phyloP scores from a whole-genome alignment of 2,329 filamentous ascomycete genomes.

The Penicillium sp. region DNA sequence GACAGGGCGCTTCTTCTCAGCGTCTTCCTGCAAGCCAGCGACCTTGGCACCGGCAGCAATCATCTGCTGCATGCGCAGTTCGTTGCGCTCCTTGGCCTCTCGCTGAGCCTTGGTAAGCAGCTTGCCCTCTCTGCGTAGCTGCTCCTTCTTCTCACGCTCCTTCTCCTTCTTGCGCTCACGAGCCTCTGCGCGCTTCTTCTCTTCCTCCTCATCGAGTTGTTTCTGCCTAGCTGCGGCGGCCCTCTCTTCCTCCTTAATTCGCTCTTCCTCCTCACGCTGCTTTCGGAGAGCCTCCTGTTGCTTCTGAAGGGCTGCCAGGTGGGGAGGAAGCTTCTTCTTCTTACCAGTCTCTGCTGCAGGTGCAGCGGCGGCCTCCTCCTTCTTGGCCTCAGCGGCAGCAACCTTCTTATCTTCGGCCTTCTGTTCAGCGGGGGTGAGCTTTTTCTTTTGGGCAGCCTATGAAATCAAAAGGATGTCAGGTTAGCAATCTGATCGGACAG shows the following conservation, averaged over 20 bases:
- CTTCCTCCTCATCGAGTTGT: slow-evolving; percentile 43
- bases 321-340: slow-evolving; percentile 77
- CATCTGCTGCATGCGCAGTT: slow-evolving; percentile 49
- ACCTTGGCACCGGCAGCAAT: slow-evolving; percentile 47
- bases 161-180: slow-evolving; percentile 48
- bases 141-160: slow-evolving; percentile 51
- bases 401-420: slow-evolving; percentile 70
- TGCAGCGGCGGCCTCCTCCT: slow-evolving; percentile 50
- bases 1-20: slow-evolving; percentile 71
- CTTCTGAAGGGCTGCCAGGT: slow-evolving; percentile 49
- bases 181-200: slow-evolving; percentile 46
- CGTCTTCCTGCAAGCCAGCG: slow-evolving; percentile 44
- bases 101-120: slow-evolving; percentile 49
- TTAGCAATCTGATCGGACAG: slow-evolving; percentile 1
- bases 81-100: slow-evolving; percentile 47
- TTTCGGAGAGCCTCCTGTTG: slow-evolving; percentile 47
- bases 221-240: slow-evolving; percentile 41
- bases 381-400: slow-evolving; percentile 45
- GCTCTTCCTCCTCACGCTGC: slow-evolving; percentile 47
- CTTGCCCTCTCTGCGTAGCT: slow-evolving; percentile 48
- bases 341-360: slow-evolving; percentile 52
- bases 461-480: slow-evolving; percentile 9
- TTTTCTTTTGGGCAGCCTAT: slow-evolving; percentile 81
- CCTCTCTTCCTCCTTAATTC: slow-evolving; percentile 39
- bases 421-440: slow-evolving; percentile 44